Percentiles rank a stretch among this genome's conserved stretches.
Evolutionary conservation across 2,329 filamentous ascomycete genomes (phyloP).

Genomic region (Stylonectria norvegica): DNA sequence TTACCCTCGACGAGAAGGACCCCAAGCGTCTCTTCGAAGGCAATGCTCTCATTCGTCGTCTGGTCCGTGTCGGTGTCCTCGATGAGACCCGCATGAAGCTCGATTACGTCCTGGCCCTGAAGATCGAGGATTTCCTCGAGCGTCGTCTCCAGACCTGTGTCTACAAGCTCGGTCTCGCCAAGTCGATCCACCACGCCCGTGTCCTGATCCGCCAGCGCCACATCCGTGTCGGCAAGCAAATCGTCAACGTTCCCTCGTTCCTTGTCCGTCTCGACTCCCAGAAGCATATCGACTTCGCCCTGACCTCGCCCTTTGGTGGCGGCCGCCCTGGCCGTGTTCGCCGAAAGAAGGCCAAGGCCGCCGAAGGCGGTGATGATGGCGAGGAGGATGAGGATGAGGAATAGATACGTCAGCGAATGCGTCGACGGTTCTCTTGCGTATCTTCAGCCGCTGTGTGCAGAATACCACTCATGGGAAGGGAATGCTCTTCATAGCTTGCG

Average conservation of each 20-base stretch:
- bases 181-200: slow-evolving; percentile 99
- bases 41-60: slow-evolving; percentile 99
- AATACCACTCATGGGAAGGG: slow-evolving; percentile 38
- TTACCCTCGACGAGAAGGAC: slow-evolving; percentile 99
- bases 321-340: slow-evolving; percentile 95
- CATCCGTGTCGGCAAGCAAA: slow-evolving; percentile 99
- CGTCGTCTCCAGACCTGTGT: slow-evolving; percentile 99
- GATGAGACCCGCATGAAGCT: slow-evolving; percentile 99
- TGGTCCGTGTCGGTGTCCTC: slow-evolving; percentile 98
- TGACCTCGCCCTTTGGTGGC: slow-evolving; percentile 96
- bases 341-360: slow-evolving; percentile 99
- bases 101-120: slow-evolving; percentile 99
- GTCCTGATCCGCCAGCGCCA: slow-evolving; percentile 99
- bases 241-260: slow-evolving; percentile 99
- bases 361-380: slow-evolving; percentile 76
- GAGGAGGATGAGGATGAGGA: slow-evolving; percentile 86
- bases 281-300: slow-evolving; percentile 99
- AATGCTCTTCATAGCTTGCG: slow-evolving; percentile 47
- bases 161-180: slow-evolving; percentile 99
- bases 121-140: slow-evolving; percentile 99
- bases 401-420: slow-evolving; percentile 44
- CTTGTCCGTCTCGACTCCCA: slow-evolving; percentile 99
- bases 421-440: slow-evolving; percentile 29
- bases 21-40: slow-evolving; percentile 99
- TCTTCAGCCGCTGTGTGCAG: slow-evolving; percentile 30